A percentile compares a stretch with the other conserved stretches of the same genome.
Conservation (phyloP, 1,284 basidiomycete genomes). For the Apiotrichum laibachii region DNA sequence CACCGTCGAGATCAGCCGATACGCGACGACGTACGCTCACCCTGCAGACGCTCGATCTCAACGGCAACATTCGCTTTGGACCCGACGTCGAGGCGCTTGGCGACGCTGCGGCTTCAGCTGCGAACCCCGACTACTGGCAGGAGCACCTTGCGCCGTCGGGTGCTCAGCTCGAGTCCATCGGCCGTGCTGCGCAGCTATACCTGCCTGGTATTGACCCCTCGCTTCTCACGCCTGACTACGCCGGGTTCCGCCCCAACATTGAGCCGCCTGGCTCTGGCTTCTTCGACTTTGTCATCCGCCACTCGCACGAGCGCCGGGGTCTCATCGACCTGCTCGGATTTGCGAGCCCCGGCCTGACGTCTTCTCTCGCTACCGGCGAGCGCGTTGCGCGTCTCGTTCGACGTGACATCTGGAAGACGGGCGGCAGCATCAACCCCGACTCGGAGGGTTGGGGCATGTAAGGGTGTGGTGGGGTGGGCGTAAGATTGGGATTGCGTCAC, state of each 20-base stretch:
- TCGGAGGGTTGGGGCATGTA: constrained; percentile 21
- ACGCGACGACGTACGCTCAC: constrained; percentile 13
- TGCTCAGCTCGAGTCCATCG: constrained; percentile 64
- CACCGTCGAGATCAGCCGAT: not conserved
- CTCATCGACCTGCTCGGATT: constrained; percentile 55
- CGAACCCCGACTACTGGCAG: constrained; percentile 71
- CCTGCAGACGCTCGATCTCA: constrained; percentile 70
- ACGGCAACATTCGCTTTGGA: constrained; percentile 85
- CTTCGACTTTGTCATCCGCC: constrained; percentile 68
- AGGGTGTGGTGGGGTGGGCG: not conserved
- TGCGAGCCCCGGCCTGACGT: constrained; percentile 57
- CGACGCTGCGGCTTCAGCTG: constrained; percentile 55
- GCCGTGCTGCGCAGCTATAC: constrained; percentile 60
- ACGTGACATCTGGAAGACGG: constrained; percentile 42
- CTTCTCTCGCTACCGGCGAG: constrained; percentile 55
- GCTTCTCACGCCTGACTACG: constrained; percentile 80
- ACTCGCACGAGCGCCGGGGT: constrained; percentile 38
- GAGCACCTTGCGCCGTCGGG: constrained; percentile 66
- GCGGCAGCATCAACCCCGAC: constrained; percentile 4
- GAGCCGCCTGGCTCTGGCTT: constrained; percentile 71
- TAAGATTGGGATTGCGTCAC: not conserved
- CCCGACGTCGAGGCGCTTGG: constrained; percentile 89
- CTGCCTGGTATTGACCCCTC: constrained; percentile 66
- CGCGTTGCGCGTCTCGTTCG: constrained; percentile 52
- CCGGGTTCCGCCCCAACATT: constrained; percentile 87